Evolutionary conservation across 345 rosid genomes (phyloP).

Genomic region (Arabis hirsuta): DNA sequence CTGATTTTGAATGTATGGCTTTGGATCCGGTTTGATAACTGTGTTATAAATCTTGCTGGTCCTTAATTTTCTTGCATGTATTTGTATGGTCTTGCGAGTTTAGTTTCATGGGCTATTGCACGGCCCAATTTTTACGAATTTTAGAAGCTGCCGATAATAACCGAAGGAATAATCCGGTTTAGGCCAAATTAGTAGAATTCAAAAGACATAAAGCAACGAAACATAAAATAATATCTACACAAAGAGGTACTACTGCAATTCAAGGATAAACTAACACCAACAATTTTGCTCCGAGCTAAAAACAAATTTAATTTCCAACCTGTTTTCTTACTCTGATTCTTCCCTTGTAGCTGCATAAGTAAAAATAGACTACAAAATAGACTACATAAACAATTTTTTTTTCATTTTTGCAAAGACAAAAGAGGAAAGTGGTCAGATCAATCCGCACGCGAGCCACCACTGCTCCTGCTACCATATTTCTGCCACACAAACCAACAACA

Average conservation of each 20-base stretch:
- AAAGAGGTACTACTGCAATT: background rate
- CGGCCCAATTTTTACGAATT: background rate
- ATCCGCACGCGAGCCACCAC: constrained; percentile 53
- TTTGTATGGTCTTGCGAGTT: background rate
- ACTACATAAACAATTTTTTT: constrained; percentile 23
- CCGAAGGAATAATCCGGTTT: background rate
- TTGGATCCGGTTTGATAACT: background rate
- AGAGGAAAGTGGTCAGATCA: constrained; percentile 25
- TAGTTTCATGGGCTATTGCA: background rate
- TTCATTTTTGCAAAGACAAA: constrained; percentile 22
- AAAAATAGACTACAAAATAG: constrained; percentile 9
- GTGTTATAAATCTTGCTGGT: background rate
- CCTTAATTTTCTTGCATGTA: background rate
- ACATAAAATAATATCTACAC: background rate
- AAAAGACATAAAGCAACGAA: background rate
- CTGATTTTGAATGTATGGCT: background rate
- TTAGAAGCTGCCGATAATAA: background rate
- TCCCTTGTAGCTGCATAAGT: constrained; percentile 25
- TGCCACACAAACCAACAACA: constrained; percentile 30
- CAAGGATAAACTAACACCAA: background rate
- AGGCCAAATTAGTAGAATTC: background rate
- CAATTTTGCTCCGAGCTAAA: background rate
- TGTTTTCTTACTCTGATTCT: background rate
- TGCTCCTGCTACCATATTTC: constrained; percentile 65
- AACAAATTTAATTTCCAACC: constrained; percentile 14